Evolutionary conservation across 805 yeast species (phyloP), one percentile per base, ranked within the genome.

Genomic region (Barnettozyma sp.): DNA sequence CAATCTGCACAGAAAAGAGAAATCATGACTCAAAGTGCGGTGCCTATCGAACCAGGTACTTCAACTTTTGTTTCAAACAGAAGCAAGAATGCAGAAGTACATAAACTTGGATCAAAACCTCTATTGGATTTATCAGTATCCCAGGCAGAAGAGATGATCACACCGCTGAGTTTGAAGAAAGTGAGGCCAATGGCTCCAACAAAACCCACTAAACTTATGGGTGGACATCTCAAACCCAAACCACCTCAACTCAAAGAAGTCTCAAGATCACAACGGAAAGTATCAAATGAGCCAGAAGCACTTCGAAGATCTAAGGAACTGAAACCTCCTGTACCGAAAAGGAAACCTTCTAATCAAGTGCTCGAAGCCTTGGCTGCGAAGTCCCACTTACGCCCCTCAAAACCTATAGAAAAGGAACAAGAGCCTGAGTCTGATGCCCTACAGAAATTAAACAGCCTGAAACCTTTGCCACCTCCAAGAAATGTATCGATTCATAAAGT

Each of bases 51-150:
- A 9, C 12, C 30, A 31, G 22, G 40, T 35, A 34, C 27, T 60
- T 34, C 50, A 43, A 54, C 39, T 49, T 45, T 65, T 58, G 50
- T 52, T 45, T 25, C 44, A 41, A 44, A 46, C n/a, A n/a, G n/a
- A n/a, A n/a, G n/a, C n/a, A n/a, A n/a, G n/a, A n/a, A n/a, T n/a
- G n/a, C n/a, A n/a, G n/a, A n/a, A n/a, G n/a, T n/a, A n/a, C n/a
- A n/a, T n/a, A n/a, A n/a, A n/a, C n/a, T n/a, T n/a, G n/a, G n/a
- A n/a, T n/a, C n/a, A n/a, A n/a, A n/a, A n/a, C n/a, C n/a, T n/a
- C n/a, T n/a, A n/a, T n/a, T n/a, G n/a, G n/a, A n/a, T n/a, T n/a
- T n/a, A n/a, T n/a, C n/a, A n/a, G n/a, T n/a, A n/a, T n/a, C n/a
- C n/a, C n/a, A 33, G 11, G 20, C 11, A 11, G 30, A 33, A 3